Conservation (phyloP, 1,284 basidiomycete species). For the Inonotus hispidus region DNA sequence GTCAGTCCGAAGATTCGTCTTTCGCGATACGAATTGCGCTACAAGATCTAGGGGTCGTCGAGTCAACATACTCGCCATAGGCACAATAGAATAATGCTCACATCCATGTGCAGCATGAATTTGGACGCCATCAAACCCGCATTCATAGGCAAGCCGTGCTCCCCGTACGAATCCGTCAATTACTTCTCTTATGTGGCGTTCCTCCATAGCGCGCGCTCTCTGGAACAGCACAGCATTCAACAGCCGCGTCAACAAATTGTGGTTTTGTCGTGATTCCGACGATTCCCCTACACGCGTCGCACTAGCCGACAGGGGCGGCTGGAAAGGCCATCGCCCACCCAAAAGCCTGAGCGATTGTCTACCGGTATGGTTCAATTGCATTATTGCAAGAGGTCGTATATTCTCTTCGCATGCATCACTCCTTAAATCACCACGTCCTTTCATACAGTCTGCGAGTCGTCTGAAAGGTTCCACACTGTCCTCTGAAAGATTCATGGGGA, state of each 20-base stretch:
- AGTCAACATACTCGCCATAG: not conserved
- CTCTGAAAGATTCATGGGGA: constrained; percentile 46
- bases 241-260: constrained; percentile 34
- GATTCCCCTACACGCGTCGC: constrained; percentile 48
- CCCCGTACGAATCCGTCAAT: constrained; percentile 67
- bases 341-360: constrained; percentile 77
- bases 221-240: constrained; percentile 57
- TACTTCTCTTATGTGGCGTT: constrained; percentile 55
- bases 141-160: constrained; percentile 57
- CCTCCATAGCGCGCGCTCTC: constrained; percentile 56
- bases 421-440: constrained; percentile 20
- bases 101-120: constrained; percentile 89
- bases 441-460: constrained; percentile 46
- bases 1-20: constrained; percentile 70
- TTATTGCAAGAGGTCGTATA: constrained; percentile 45
- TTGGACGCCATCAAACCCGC: constrained; percentile 88
- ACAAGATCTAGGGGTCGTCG: constrained; percentile 57
- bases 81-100: constrained; percentile 33
- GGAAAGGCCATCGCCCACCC: constrained; percentile 57
- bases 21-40: constrained; percentile 78
- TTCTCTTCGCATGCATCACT: not conserved
- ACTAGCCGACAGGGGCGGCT: constrained; percentile 69
- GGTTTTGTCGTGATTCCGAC: constrained; percentile 24
- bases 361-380: constrained; percentile 86
- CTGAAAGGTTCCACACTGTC: constrained; percentile 46